Base-by-base conservation (phyloP, 129 eudicot genomes). In the Arctium lappa region DNA sequence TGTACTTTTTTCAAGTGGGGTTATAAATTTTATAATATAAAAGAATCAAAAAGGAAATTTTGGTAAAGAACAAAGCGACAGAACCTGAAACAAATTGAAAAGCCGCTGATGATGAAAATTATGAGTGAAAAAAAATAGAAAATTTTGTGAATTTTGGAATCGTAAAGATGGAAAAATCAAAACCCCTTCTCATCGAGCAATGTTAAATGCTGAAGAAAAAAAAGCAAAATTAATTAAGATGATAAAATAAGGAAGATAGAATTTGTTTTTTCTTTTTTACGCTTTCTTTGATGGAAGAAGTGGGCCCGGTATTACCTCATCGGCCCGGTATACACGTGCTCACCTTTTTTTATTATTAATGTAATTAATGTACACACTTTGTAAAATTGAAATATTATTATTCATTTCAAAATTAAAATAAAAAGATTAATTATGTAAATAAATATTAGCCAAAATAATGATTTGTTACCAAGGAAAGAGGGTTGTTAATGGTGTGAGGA, bases 291-390 rank as follows among this genome's bases (percentile, higher is more conserved):
- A 77, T 53, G 79, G 73, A 78, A 78, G 30, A 60, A 9, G 73
- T 83, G 78, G 82, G 77, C 81, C 82, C 38, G 53, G 9, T 69
- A 27, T 68, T 37, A 75, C 31, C 72, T 69, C 63, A 77, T 76
- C 42, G 70, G 34, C 78, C 62, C 77, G 60, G 56, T 42, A 33
- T 65, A 78, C 86, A 84, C 86, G 86, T 84, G 86, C 79, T 81
- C 13, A 48, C 50, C 29, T 1, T 81, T 37, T 27, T 56, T 18
- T 22, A n/a, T n/a, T 10, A 68, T 68, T 29, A 68, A 68, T 29
- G 5, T 6, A n/a, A 68, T 68, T 29, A 68, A 68, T 29, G 5
- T 6, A n/a, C 68, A 16, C 66, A 56, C 8, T 60, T 60, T 60
- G 68, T n/a, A 60, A 16, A 60, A 16, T 60, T 16, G 68, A 60